phyloP scores from a whole-genome alignment of 148 eudicot genomes.

The Rhododendron henanense region DNA sequence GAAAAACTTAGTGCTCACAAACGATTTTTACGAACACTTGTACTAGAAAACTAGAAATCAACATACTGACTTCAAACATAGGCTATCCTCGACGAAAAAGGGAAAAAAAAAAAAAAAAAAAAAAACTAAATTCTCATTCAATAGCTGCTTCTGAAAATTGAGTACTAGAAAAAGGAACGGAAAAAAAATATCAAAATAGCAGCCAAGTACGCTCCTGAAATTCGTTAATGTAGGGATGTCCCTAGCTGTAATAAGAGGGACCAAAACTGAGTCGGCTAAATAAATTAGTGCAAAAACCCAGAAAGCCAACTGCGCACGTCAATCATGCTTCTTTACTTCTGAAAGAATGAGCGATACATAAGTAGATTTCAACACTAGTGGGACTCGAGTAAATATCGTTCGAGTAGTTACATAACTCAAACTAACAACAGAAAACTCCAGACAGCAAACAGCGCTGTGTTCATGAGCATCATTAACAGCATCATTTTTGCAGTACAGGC shows the following conservation, averaged over 20 bases:
- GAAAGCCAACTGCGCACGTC: background rate
- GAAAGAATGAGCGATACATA: background rate
- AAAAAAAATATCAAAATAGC: no score
- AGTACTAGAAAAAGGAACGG: background rate
- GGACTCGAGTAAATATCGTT: background rate
- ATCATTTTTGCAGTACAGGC: background rate
- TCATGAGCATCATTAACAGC: background rate
- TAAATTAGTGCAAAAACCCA: background rate
- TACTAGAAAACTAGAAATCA: no score
- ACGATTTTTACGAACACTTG: no score
- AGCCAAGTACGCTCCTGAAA: background rate
- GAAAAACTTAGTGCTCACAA: no score
- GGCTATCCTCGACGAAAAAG: no score
- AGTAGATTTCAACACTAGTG: background rate
- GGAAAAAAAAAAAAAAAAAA: no score
- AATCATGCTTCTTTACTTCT: background rate
- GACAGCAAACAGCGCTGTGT: background rate
- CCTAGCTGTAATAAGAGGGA: background rate
- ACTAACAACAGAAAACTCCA: background rate
- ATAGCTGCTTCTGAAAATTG: no score
- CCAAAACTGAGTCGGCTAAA: background rate
- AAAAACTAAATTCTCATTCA: no score
- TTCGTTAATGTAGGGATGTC: background rate
- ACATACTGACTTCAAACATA: no score
- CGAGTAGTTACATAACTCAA: background rate